These are phyloP conservation scores for Pleomassaria siparia DNA, from an alignment of 2,329 filamentous ascomycete genomes.

Conservation along the genomic window DNA sequence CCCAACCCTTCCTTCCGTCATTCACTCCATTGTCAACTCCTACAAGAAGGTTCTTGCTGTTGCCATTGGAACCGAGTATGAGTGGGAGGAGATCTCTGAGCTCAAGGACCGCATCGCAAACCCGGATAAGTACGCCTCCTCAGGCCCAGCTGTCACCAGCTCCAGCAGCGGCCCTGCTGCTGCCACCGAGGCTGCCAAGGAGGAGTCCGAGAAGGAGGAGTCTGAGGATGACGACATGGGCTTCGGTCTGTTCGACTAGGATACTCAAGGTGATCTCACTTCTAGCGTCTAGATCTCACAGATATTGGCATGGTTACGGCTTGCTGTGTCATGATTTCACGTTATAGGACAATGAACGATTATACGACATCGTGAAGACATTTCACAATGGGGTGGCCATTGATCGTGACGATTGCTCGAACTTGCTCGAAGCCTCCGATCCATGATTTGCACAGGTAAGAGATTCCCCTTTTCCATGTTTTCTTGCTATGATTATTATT, in stretches of 20 bases:
- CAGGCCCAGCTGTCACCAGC: slow-evolving; percentile 68
- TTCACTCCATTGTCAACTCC: slow-evolving; percentile 93
- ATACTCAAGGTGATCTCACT: slow-evolving; percentile 14
- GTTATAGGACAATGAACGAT: slow-evolving; percentile 34
- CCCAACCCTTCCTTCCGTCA: slow-evolving; percentile 93
- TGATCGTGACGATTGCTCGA: slow-evolving; percentile 29
- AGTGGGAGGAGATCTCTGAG: slow-evolving; percentile 93
- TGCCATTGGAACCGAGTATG: slow-evolving; percentile 85
- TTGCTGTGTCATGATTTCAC: slow-evolving; percentile 28
- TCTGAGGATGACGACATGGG: slow-evolving; percentile 58
- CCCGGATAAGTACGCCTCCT: slow-evolving; percentile 90
- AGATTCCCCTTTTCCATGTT: slow-evolving; percentile 12
- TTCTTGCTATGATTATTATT: slow-evolving; percentile 58
- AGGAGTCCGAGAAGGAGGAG: slow-evolving; percentile 62
- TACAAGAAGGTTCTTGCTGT: slow-evolving; percentile 97
- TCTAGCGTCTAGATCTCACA: slow-evolving; percentile 22
- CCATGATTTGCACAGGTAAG: slow-evolving; percentile 37
- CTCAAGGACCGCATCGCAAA: slow-evolving; percentile 99
- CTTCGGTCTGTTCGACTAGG: slow-evolving; percentile 59
- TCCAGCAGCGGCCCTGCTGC: slow-evolving; percentile 51
- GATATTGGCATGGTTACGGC: slow-evolving; percentile 17
- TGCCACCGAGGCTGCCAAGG: slow-evolving; percentile 53
- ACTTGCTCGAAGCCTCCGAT: slow-evolving; percentile 12
- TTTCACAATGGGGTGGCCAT: slow-evolving; percentile 7
- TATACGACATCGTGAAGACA: slow-evolving; percentile 40